phyloP scores from a whole-genome alignment of 148 eudicot species.

The Silene uniflora region DNA sequence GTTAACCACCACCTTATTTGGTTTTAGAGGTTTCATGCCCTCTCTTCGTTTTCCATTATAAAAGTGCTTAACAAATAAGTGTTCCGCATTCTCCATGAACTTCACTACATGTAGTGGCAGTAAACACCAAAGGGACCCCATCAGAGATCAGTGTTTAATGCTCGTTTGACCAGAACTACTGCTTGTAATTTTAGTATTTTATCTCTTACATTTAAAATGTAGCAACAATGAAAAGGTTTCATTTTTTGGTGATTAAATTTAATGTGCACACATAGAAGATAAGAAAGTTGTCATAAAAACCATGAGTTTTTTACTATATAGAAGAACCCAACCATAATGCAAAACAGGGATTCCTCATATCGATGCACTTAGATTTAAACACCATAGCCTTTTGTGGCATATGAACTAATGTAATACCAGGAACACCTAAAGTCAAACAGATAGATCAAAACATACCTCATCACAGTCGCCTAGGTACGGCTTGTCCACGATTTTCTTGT shows the following conservation, averaged over 20 bases:
- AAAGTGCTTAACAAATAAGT: slow-evolving; percentile 59
- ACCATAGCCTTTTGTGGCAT: background rate
- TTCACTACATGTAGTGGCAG: slow-evolving; percentile 38
- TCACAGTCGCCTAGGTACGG: slow-evolving; percentile 71
- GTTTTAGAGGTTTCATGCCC: slow-evolving; percentile 72
- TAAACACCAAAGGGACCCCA: slow-evolving; percentile 4
- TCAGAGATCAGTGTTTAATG: too few species aligned
- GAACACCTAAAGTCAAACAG: background rate
- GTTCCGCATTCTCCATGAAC: slow-evolving; percentile 63
- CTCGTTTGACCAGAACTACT: too few species aligned
- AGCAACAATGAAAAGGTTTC: too few species aligned
- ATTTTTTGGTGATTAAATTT: too few species aligned
- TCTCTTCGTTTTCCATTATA: slow-evolving; percentile 54
- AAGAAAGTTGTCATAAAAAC: too few species aligned
- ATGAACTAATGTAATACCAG: too few species aligned
- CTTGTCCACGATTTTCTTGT: slow-evolving; percentile 68
- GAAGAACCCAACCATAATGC: too few species aligned
- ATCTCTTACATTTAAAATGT: background rate
- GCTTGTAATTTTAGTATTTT: too few species aligned
- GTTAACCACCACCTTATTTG: slow-evolving; percentile 8
- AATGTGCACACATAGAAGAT: too few species aligned
- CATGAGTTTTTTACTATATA: too few species aligned
- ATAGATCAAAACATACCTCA: too few species aligned
- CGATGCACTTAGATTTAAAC: too few species aligned
- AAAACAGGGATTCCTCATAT: background rate